A percentile compares a stretch with the other conserved stretches of the same genome.
phyloP scores from a whole-genome alignment of 306 rosid genomes.

The Castanopsis chinensis region DNA sequence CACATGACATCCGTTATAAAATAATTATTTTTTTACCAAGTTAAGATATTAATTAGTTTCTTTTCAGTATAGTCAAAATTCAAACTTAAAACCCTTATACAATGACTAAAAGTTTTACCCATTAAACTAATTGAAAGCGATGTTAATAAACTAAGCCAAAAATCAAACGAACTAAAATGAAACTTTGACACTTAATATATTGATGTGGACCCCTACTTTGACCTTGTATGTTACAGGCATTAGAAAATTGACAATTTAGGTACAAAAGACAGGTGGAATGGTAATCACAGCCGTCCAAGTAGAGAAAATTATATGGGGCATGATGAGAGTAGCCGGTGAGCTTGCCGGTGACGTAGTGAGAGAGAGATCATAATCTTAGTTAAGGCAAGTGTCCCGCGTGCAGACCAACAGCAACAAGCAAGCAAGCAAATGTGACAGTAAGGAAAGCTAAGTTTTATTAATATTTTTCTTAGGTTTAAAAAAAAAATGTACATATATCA shows the following conservation, averaged over 20 bases:
- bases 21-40: no score
- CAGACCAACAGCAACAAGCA: conserved; percentile 7
- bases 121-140: no score
- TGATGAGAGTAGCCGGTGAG: conserved; percentile 1
- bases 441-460: background rate
- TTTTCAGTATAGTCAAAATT: no score
- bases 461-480: background rate
- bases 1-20: no score
- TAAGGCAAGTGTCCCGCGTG: conserved; percentile 48
- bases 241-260: conserved; percentile 29
- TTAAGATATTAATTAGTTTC: no score
- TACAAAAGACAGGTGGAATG: conserved; percentile 30
- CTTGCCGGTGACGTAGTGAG: conserved; percentile 22
- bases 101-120: no score
- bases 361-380: conserved; percentile 11
- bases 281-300: conserved; percentile 41
- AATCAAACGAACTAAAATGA: no score
- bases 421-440: conserved; percentile 20
- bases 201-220: conserved; percentile 45
- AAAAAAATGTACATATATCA: background rate
- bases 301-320: conserved; percentile 5
- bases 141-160: no score
- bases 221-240: conserved; percentile 23
- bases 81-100: no score
- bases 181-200: background rate